Evolutionary conservation across 768 basidiomycete genomes (phyloP), one percentile per base, ranked within the genome.

Genomic region (Naematelia encephala): DNA sequence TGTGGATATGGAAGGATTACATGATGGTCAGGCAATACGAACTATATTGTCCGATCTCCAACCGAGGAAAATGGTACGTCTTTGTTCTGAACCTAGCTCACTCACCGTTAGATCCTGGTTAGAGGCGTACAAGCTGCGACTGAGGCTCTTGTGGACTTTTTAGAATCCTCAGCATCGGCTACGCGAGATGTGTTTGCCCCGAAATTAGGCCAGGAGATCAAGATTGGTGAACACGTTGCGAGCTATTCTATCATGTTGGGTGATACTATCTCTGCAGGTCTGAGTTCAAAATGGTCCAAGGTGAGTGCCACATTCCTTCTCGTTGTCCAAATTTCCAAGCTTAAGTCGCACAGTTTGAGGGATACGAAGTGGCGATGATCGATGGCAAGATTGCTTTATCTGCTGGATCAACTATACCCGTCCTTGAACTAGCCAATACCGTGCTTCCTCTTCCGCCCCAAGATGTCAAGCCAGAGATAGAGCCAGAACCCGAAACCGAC

Each of bases 41-140:
- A 92, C 89, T 0, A 96, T 99, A 63, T 87, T 98, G 3, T 90
- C 94, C 2, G 90, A 96, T 80, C 86, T 99, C 61, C 92, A 94
- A 70, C 96, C 96, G 27, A 83, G 96, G 19, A 93, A 92, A 81
- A 86, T 98, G 85, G 94, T 92, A 56, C 46, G 81, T 78, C 1
- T 34, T 8, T 25, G 1, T 23, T 19, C 23, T 39, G 45, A 16
- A 21, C 16, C 28, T 26, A n/a, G n/a, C n/a, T 50, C 42, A 23
- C 42, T 16, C 2, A 22, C 14, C 21, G 42, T 1, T 64, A 98
- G 93, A 91, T 97, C 60, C 82, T 99, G 48, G 89, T 99, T 5
- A 87, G 91, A 66, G 90, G 91, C 0, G 79, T 86, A 8, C 63
- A 81, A 21, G 78, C 80, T 25, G 84, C 90, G 0, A 86, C 91